These are phyloP conservation scores for Aspergillus sp. DNA, from an alignment of 2,329 filamentous ascomycete genomes.

Conservation along the genomic window DNA sequence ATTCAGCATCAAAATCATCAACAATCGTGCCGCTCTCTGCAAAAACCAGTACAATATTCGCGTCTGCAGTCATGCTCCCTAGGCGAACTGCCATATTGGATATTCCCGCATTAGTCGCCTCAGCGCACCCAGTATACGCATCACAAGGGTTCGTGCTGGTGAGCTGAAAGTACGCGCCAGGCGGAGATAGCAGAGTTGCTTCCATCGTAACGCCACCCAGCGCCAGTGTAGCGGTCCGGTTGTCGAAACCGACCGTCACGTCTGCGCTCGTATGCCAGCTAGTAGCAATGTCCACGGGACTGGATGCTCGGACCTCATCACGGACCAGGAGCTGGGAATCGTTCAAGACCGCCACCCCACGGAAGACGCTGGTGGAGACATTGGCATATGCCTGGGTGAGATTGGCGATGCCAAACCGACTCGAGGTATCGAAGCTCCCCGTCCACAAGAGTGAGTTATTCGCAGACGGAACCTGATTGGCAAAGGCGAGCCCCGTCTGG, in stretches of 20 bases:
- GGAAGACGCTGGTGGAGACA: background rate
- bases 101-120: background rate
- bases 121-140: background rate
- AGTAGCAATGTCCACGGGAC: background rate
- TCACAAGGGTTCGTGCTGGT: background rate
- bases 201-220: background rate
- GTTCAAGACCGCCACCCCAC: background rate
- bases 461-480: background rate
- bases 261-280: background rate
- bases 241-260: background rate
- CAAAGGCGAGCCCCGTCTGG: background rate
- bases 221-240: background rate
- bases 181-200: background rate
- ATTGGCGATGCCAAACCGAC: background rate
- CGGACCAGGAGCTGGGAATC: background rate
- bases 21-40: background rate
- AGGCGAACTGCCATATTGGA: background rate
- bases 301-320: background rate
- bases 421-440: background rate
- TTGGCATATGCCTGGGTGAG: background rate
- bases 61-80: background rate
- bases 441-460: background rate
- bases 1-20: background rate
- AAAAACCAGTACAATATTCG: background rate
- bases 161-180: background rate